Evolutionary conservation across 129 eudicot species (phyloP).

Genomic region (Arctium lappa): DNA sequence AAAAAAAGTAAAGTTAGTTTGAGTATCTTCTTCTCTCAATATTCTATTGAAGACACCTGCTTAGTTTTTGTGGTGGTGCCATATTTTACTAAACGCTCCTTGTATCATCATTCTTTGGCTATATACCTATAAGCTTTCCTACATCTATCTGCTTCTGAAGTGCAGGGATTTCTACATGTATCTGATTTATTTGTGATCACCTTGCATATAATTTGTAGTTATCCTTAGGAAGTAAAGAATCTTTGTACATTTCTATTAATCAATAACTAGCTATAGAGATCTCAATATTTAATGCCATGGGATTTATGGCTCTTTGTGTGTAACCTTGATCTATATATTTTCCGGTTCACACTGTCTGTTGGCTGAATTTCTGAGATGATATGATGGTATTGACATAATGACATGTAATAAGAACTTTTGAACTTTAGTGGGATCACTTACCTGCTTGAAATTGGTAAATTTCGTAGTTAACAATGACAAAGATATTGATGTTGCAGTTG

Average conservation of each 20-base stretch:
- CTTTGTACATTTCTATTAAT: neutral
- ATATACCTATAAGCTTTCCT: neutral
- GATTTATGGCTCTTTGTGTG: neutral
- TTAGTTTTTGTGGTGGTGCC: slow-evolving; percentile 6
- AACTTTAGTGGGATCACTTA: slow-evolving; percentile 1
- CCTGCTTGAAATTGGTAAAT: neutral
- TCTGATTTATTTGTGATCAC: neutral
- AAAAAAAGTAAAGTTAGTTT: neutral
- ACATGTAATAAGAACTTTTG: neutral
- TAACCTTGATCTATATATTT: neutral
- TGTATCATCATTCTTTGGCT: neutral
- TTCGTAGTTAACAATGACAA: slow-evolving; percentile 5
- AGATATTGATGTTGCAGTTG: neutral
- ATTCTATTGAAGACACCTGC: neutral
- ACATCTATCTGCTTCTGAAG: neutral
- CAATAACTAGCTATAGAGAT: neutral
- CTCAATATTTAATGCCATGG: neutral
- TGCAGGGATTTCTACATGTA: neutral
- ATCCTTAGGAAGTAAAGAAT: slow-evolving; percentile 8
- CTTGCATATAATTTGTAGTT: neutral
- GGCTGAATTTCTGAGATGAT: neutral
- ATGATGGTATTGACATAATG: neutral
- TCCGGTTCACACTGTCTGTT: neutral
- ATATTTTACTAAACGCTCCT: slow-evolving; percentile 2
- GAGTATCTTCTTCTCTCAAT: neutral